phyloP scores from a whole-genome alignment of 2,329 filamentous ascomycete species.

The Alternaria gaisen region DNA sequence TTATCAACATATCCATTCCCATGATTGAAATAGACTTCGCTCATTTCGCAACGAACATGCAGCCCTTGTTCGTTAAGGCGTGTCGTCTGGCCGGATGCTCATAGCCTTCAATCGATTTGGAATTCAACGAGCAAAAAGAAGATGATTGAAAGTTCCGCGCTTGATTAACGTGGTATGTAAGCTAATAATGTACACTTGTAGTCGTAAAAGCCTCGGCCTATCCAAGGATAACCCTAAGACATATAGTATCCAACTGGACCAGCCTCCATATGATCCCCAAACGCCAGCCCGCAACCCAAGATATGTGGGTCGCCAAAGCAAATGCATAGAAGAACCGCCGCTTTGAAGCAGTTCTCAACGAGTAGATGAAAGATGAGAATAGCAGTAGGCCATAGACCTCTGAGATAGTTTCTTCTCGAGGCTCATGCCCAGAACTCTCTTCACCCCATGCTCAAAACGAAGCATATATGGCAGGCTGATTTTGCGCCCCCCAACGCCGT shows the following conservation, averaged over 20 bases:
- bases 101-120: too few relatives aligned
- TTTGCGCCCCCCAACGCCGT: slow-evolving; percentile 1
- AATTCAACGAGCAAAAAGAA: neutral
- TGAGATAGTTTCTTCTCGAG: slow-evolving; percentile 33
- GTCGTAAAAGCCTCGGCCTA: slow-evolving; percentile 11
- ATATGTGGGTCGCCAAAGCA: slow-evolving; percentile 15
- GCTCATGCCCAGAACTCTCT: slow-evolving; percentile 34
- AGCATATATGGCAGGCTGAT: neutral
- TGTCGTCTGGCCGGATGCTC: too few relatives aligned
- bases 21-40: too few relatives aligned
- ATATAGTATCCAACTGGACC: neutral
- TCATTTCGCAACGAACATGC: too few relatives aligned
- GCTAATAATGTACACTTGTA: slow-evolving; percentile 23
- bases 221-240: neutral
- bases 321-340: slow-evolving; percentile 13
- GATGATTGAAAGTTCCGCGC: neutral
- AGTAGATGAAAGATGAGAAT: neutral
- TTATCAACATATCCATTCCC: too few relatives aligned
- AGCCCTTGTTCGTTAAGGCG: too few relatives aligned
- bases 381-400: neutral
- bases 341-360: neutral
- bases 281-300: slow-evolving; percentile 19
- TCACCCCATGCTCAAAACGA: neutral
- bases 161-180: slow-evolving; percentile 5
- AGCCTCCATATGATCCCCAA: slow-evolving; percentile 4